A percentile compares a stretch with the other conserved stretches of the same genome.
Conservation (phyloP, 768 basidiomycete genomes). For the Lactifluus pinguis region DNA sequence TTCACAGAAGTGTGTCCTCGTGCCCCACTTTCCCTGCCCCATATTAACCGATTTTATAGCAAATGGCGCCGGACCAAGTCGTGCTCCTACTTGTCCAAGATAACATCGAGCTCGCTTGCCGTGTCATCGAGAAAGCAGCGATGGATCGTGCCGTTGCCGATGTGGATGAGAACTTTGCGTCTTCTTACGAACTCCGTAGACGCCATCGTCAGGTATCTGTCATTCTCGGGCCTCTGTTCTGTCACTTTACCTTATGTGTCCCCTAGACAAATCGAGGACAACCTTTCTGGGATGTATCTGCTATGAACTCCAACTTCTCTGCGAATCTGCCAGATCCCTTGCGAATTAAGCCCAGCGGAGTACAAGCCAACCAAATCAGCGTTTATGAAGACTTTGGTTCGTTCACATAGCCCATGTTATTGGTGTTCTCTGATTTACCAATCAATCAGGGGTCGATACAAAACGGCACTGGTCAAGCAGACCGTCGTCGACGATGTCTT, state of each 20-base stretch:
- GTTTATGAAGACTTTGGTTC: slow-evolving; percentile 95
- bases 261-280: slow-evolving; percentile 54
- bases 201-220: slow-evolving; percentile 73
- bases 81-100: slow-evolving; percentile 75
- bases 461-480: slow-evolving; percentile 52
- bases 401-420: not conserved
- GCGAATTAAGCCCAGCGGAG: slow-evolving; percentile 72
- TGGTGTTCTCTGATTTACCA: not conserved
- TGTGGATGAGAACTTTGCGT: slow-evolving; percentile 80
- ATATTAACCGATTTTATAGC: slow-evolving; percentile 25
- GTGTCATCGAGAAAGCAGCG: slow-evolving; percentile 92
- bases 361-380: slow-evolving; percentile 70
- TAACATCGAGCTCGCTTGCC: slow-evolving; percentile 89
- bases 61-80: slow-evolving; percentile 76
- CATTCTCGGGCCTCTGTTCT: not conserved
- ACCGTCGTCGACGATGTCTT: slow-evolving; percentile 64
- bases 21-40: slow-evolving; percentile 9
- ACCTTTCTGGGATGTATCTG: slow-evolving; percentile 84
- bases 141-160: slow-evolving; percentile 93
- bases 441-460: slow-evolving; percentile 39
- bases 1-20: slow-evolving; percentile 62
- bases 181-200: slow-evolving; percentile 75
- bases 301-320: slow-evolving; percentile 60
- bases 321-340: slow-evolving; percentile 78
- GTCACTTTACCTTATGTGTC: not conserved